Conservation (phyloP, 129 eudicot genomes). For the Heracleum sosnowskyi region DNA sequence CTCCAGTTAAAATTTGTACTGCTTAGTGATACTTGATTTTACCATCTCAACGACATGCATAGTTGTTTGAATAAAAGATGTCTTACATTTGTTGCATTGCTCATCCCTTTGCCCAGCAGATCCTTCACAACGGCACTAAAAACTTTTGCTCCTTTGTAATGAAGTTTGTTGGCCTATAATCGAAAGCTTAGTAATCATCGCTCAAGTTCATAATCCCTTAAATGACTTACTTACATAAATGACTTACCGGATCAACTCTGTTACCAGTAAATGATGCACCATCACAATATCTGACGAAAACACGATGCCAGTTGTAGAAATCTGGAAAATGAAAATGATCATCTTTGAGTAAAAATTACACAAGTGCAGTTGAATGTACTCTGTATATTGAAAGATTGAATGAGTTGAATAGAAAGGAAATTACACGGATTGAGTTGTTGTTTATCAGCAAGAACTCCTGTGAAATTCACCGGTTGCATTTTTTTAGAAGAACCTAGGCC, state of each 20-base stretch:
- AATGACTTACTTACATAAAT: background rate
- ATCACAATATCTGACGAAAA: slow-evolving; percentile 1
- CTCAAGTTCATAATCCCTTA: background rate
- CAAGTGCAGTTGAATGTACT: no score
- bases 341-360: background rate
- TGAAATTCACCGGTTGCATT: slow-evolving; percentile 7
- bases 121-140: slow-evolving; percentile 51
- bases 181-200: background rate
- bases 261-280: slow-evolving; percentile 5
- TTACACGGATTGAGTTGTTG: slow-evolving; percentile 3
- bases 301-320: slow-evolving; percentile 9
- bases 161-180: slow-evolving; percentile 53
- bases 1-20: no score
- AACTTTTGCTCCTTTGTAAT: slow-evolving; percentile 56
- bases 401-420: background rate
- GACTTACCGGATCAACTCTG: background rate
- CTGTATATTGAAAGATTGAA: background rate
- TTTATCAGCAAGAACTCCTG: background rate
- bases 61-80: background rate
- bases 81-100: slow-evolving; percentile 39
- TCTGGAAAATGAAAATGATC: background rate
- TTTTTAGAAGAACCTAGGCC: background rate
- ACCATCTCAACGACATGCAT: background rate
- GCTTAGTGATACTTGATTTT: no score
- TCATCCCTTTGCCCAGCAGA: slow-evolving; percentile 44